Conservation (phyloP, 345 rosid genomes). For the Salix suchowensis region DNA sequence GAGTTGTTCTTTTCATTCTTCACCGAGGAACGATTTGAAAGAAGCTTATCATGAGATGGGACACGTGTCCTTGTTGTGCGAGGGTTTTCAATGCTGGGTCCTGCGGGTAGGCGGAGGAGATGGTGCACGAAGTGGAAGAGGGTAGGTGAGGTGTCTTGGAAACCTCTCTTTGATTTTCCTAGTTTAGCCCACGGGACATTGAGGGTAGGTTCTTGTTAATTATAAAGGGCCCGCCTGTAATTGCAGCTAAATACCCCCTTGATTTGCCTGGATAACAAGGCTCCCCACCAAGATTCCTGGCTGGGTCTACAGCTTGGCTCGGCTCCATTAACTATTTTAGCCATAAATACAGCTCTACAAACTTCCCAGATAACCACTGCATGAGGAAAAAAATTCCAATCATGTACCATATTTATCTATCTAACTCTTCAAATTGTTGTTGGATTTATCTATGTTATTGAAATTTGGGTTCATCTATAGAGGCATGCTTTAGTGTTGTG, state of each 20-base stretch:
- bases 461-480: too few relatives aligned
- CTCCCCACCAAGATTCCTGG: background rate
- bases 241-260: background rate
- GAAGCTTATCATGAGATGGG: background rate
- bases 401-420: too few relatives aligned
- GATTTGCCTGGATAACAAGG: background rate
- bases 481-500: too few relatives aligned
- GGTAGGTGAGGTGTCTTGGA: constrained; percentile 9
- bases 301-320: background rate
- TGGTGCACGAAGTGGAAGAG: background rate
- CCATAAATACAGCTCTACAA: background rate
- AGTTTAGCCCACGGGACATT: background rate
- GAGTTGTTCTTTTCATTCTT: background rate
- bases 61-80: background rate
- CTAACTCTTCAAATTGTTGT: too few relatives aligned
- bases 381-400: too few relatives aligned
- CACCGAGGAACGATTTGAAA: background rate
- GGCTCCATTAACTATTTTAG: background rate
- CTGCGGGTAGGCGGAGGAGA: background rate
- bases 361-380: background rate
- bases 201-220: background rate
- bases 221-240: constrained; percentile 1
- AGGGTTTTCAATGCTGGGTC: background rate
- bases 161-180: background rate
- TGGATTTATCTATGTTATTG: too few relatives aligned